These are phyloP conservation scores for Aspergillus clavatus DNA, from an alignment of 2,329 filamentous ascomycete genomes.

Conservation along the genomic window DNA sequence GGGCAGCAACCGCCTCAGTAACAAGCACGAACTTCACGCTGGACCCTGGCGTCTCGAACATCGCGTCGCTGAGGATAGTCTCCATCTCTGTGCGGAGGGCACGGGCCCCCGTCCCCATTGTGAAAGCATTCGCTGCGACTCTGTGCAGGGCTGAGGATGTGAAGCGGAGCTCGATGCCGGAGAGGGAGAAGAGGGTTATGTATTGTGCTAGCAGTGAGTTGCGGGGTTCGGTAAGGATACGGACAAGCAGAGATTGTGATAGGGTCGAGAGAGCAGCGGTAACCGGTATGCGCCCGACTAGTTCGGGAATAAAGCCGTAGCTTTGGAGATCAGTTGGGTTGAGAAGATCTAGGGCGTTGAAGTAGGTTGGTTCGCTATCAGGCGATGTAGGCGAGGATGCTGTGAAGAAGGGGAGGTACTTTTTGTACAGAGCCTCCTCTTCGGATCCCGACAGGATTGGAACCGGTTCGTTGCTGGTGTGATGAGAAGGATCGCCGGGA, in stretches of 20 bases:
- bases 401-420: slow-evolving; percentile 55
- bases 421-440: slow-evolving; percentile 55
- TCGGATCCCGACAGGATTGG: slow-evolving; percentile 60
- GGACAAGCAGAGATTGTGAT: slow-evolving; percentile 62
- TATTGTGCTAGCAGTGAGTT: slow-evolving; percentile 89
- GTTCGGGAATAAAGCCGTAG: slow-evolving; percentile 88
- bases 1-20: slow-evolving; percentile 63
- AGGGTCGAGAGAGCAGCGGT: slow-evolving; percentile 80
- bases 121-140: slow-evolving; percentile 66
- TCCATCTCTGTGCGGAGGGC: slow-evolving; percentile 78
- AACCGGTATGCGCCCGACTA: slow-evolving; percentile 93
- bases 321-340: slow-evolving; percentile 72
- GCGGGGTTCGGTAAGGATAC: slow-evolving; percentile 86
- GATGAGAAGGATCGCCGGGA: slow-evolving; percentile 18
- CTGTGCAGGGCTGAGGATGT: slow-evolving; percentile 75
- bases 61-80: slow-evolving; percentile 69
- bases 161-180: slow-evolving; percentile 71
- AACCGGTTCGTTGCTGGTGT: slow-evolving; percentile 37
- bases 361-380: slow-evolving; percentile 43
- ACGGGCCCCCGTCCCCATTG: slow-evolving; percentile 72
- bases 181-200: slow-evolving; percentile 78
- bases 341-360: slow-evolving; percentile 64
- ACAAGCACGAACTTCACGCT: slow-evolving; percentile 68
- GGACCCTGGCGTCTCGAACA: slow-evolving; percentile 69
- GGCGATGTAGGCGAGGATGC: slow-evolving; percentile 48